phyloP scores from a whole-genome alignment of 176 grass and related monocot species.

The Avena insularis region DNA sequence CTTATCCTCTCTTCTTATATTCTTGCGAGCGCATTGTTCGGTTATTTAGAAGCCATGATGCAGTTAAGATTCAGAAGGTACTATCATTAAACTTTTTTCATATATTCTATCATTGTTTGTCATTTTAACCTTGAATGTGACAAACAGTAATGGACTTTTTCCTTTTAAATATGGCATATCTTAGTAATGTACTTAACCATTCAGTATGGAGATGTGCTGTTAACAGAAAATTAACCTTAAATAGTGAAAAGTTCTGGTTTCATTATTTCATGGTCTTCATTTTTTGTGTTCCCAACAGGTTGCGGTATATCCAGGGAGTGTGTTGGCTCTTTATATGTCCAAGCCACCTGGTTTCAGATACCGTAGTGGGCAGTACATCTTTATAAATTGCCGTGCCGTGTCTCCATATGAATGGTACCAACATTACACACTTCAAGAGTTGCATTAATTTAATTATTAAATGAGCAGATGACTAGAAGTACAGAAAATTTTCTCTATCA shows the following conservation, averaged over 20 bases:
- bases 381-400: constrained; percentile 75
- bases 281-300: constrained; percentile 53
- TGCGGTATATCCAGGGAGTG: constrained; percentile 86
- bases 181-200: background rate
- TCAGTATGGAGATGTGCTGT: background rate
- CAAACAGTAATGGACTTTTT: background rate
- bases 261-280: constrained; percentile 1
- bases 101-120: constrained; percentile 13
- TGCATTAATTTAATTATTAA: constrained; percentile 10
- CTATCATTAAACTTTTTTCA: background rate
- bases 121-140: constrained; percentile 26
- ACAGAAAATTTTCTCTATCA: constrained; percentile 6
- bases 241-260: background rate
- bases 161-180: background rate
- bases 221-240: background rate
- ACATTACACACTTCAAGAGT: constrained; percentile 15
- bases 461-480: constrained; percentile 34
- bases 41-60: constrained; percentile 75
- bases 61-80: constrained; percentile 89
- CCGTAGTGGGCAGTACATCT: constrained; percentile 88
- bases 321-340: constrained; percentile 86
- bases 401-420: constrained; percentile 93
- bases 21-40: constrained; percentile 71
- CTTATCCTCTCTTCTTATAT: constrained; percentile 83
- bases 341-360: constrained; percentile 93